Conservation (phyloP, 176 grass and related monocot species). For the Ensete ventricosum region DNA sequence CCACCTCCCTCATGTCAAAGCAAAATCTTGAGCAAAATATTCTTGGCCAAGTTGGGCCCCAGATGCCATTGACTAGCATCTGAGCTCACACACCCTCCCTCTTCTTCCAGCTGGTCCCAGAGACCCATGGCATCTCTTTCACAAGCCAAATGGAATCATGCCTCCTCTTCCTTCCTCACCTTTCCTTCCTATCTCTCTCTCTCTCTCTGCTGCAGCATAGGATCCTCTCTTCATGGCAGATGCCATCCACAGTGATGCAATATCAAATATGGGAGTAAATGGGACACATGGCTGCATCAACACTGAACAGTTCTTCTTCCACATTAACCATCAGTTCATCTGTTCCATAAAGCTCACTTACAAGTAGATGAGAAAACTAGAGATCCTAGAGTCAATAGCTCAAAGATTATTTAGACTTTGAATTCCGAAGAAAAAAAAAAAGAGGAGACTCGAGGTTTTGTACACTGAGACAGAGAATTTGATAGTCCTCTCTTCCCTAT, state of each 20-base stretch:
- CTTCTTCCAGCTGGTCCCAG: neutral
- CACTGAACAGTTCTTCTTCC: no score
- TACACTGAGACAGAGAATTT: neutral
- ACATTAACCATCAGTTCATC: conserved; percentile 1
- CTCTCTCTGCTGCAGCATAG: neutral
- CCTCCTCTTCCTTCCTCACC: conserved; percentile 7
- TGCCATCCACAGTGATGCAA: neutral
- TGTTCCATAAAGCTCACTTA: conserved; percentile 4
- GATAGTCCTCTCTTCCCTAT: conserved; percentile 1
- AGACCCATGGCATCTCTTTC: conserved; percentile 9
- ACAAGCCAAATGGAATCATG: conserved; percentile 1
- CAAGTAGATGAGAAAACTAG: neutral
- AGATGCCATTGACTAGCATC: neutral
- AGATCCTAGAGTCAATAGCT: conserved; percentile 9
- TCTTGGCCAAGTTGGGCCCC: neutral
- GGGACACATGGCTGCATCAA: neutral
- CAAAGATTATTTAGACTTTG: conserved; percentile 7
- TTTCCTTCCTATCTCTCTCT: neutral
- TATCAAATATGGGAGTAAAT: neutral
- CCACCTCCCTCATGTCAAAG: conserved; percentile 8
- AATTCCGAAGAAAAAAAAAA: neutral
- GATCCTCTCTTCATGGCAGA: conserved; percentile 1
- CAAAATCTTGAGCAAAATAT: conserved; percentile 12
- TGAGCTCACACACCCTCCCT: neutral
- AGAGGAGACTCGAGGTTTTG: neutral